A percentile compares a stretch with the other conserved stretches of the same genome.
Conservation (phyloP, 2,329 filamentous ascomycete genomes). For the Claviceps pazoutovae region DNA sequence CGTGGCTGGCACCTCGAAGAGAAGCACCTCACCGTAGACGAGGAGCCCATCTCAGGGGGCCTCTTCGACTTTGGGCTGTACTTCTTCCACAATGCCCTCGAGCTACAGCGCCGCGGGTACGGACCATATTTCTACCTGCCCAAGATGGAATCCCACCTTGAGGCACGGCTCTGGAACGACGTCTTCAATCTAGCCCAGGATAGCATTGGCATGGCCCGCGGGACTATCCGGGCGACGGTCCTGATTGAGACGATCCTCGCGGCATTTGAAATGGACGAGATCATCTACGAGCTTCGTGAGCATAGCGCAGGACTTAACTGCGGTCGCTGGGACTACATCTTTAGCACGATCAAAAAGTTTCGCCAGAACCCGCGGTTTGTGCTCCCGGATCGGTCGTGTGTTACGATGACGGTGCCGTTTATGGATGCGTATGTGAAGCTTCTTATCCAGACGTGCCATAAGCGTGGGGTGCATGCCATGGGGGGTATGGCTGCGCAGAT, state of each 20-base stretch:
- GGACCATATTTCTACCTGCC: slow-evolving; percentile 97
- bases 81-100: slow-evolving; percentile 95
- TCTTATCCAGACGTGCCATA: slow-evolving; percentile 96
- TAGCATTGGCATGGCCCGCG: slow-evolving; percentile 74
- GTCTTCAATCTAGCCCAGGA: slow-evolving; percentile 94
- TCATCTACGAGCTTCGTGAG: slow-evolving; percentile 97
- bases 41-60: slow-evolving; percentile 80
- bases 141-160: slow-evolving; percentile 96
- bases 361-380: slow-evolving; percentile 87
- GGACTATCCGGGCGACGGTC: slow-evolving; percentile 88
- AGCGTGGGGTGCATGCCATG: slow-evolving; percentile 96
- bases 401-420: slow-evolving; percentile 97
- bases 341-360: slow-evolving; percentile 99
- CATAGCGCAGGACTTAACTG: slow-evolving; percentile 96
- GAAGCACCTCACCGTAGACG: slow-evolving; percentile 94
- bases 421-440: slow-evolving; percentile 95
- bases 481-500: slow-evolving; percentile 98
- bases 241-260: slow-evolving; percentile 96
- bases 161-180: slow-evolving; percentile 96
- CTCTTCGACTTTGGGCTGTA: slow-evolving; percentile 98
- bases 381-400: slow-evolving; percentile 75
- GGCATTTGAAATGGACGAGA: slow-evolving; percentile 99
- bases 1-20: slow-evolving; percentile 97
- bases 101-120: slow-evolving; percentile 68
- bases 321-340: slow-evolving; percentile 99